Percentiles rank a stretch among this genome's conserved stretches.
phyloP scores from a whole-genome alignment of 1,284 basidiomycete species.

The Sporisorium graminicola region DNA sequence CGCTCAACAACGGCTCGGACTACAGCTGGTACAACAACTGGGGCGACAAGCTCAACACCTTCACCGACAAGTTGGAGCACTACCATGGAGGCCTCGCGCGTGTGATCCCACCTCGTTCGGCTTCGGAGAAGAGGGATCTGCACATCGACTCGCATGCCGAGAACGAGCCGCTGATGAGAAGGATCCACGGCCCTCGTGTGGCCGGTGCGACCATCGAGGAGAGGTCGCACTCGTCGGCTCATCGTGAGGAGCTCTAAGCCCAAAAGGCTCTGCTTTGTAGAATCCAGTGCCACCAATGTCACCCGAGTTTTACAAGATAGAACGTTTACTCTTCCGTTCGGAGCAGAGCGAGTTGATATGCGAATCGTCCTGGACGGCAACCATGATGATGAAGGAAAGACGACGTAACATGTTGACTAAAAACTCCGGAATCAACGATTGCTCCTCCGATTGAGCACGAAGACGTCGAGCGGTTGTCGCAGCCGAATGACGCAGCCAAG shows the following conservation, averaged over 20 bases:
- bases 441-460: no score
- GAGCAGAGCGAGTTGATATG: no score
- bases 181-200: constrained; percentile 40
- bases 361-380: no score
- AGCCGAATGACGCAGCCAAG: constrained; percentile 3
- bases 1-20: constrained; percentile 53
- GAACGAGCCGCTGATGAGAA: constrained; percentile 41
- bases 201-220: constrained; percentile 21
- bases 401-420: no score
- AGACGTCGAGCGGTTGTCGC: no score
- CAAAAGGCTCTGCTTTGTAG: background rate
- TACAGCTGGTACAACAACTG: constrained; percentile 58
- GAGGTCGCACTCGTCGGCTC: constrained; percentile 24
- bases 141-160: constrained; percentile 36
- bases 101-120: constrained; percentile 24
- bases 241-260: constrained; percentile 31
- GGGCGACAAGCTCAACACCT: constrained; percentile 39
- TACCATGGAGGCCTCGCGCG: constrained; percentile 52
- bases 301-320: no score
- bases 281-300: no score
- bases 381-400: no score
- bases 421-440: no score
- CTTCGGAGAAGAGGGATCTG: constrained; percentile 27
- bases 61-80: constrained; percentile 53
- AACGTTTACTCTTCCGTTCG: no score